Conservation (phyloP, 139 green algal genomes). For the Yamagishiella unicocca region DNA sequence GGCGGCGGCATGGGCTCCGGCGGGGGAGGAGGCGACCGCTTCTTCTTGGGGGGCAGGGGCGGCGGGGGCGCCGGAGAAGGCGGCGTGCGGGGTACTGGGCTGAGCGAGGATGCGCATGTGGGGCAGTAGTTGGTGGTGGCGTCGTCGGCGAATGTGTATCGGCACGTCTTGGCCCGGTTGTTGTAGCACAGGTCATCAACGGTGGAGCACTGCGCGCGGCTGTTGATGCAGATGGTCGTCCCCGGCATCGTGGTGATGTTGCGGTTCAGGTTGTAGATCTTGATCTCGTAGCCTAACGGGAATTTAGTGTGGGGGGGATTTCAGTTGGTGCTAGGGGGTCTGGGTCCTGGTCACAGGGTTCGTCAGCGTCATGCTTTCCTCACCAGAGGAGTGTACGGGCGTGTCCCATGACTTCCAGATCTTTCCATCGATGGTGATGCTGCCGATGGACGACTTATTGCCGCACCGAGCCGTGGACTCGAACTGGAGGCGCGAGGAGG, state of each 20-base stretch:
- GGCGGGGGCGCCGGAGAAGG: neutral
- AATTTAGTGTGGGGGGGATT: neutral
- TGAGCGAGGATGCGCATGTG: neutral
- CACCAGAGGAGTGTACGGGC: neutral
- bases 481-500: neutral
- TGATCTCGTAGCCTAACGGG: constrained; percentile 11
- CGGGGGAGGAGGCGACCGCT: neutral
- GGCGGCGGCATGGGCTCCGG: neutral
- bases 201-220: neutral
- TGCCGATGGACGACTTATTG: neutral
- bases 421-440: neutral
- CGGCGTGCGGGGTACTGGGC: neutral
- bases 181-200: neutral
- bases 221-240: neutral
- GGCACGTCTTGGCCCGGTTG: neutral
- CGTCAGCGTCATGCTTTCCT: neutral
- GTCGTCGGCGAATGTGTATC: constrained; percentile 11
- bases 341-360: neutral
- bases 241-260: constrained; percentile 7
- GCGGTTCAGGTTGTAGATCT: constrained; percentile 39
- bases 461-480: neutral
- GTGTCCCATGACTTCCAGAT: neutral
- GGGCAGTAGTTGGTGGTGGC: constrained; percentile 12
- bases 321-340: neutral
- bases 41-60: neutral